Conservation (phyloP, 345 rosid species). For the Gossypium turneri region DNA sequence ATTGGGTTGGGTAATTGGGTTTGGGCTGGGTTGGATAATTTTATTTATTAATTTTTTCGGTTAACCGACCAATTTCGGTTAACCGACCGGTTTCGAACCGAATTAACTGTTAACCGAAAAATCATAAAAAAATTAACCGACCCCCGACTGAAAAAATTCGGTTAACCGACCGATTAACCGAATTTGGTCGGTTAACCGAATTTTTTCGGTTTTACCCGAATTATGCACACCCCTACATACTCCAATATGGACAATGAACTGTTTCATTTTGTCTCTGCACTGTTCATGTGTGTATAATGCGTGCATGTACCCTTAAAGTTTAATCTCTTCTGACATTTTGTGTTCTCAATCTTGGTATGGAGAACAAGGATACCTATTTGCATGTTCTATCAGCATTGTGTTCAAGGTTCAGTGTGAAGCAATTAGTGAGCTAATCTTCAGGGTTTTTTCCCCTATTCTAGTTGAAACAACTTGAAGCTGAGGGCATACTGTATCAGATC, state of each 20-base stretch:
- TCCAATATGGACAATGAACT: not conserved
- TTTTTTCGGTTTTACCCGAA: too few relatives aligned
- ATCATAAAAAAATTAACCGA: too few relatives aligned
- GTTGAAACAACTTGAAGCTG: not conserved
- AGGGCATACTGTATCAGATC: not conserved
- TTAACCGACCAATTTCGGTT: too few relatives aligned
- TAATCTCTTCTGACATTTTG: not conserved
- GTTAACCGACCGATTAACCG: too few relatives aligned
- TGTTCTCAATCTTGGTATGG: not conserved
- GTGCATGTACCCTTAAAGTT: not conserved
- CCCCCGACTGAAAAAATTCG: too few relatives aligned
- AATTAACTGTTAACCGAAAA: too few relatives aligned
- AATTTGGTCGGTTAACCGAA: too few relatives aligned
- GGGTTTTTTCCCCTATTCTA: not conserved
- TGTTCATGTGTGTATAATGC: not conserved
- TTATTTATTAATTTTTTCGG: too few relatives aligned
- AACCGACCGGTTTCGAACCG: too few relatives aligned
- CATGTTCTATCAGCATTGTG: not conserved
- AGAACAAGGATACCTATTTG: not conserved
- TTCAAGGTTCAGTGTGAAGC: not conserved
- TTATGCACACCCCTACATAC: too few relatives aligned
- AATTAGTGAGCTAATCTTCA: not conserved
- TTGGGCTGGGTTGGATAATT: too few relatives aligned
- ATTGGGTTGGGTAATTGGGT: too few relatives aligned
- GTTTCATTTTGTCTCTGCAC: not conserved